These are phyloP conservation scores for Suillus plorans DNA, from an alignment of 768 basidiomycete genomes.

Conservation along the genomic window DNA sequence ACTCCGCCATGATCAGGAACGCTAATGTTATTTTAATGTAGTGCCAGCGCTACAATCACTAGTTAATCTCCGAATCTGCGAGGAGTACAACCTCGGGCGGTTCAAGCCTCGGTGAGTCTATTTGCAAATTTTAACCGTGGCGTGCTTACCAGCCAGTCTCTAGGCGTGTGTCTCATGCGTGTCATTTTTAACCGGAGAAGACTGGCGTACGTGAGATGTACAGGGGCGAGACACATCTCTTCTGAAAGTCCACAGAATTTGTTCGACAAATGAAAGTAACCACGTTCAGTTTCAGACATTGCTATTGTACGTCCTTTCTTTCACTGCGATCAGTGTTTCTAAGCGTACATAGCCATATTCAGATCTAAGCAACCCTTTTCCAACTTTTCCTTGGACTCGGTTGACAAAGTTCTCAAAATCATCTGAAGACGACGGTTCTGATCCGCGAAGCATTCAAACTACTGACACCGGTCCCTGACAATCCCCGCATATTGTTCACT, in stretches of 20 bases:
- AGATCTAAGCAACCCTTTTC: not conserved
- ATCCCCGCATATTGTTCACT: not conserved
- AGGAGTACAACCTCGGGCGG: not conserved
- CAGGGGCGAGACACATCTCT: not conserved
- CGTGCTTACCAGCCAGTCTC: not conserved
- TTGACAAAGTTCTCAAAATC: not conserved
- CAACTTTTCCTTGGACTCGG: not conserved
- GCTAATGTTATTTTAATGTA: not conserved
- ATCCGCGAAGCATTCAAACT: not conserved
- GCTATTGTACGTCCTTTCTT: not conserved
- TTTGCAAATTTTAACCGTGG: not conserved
- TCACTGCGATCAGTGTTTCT: not conserved
- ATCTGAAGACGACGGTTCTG: not conserved
- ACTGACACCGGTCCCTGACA: constrained; percentile 1
- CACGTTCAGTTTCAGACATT: not conserved
- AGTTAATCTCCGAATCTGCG: not conserved
- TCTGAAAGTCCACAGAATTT: not conserved
- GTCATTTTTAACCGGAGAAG: constrained; percentile 3
- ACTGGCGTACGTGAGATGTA: not conserved
- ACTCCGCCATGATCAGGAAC: not conserved
- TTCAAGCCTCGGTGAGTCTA: not conserved
- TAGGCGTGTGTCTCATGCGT: not conserved
- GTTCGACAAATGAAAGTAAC: not conserved
- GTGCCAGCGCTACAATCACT: not conserved
- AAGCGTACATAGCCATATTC: constrained; percentile 1